Base-by-base conservation (phyloP, 1,139 yeast species). In the Lodderomyces jiufengensis region DNA sequence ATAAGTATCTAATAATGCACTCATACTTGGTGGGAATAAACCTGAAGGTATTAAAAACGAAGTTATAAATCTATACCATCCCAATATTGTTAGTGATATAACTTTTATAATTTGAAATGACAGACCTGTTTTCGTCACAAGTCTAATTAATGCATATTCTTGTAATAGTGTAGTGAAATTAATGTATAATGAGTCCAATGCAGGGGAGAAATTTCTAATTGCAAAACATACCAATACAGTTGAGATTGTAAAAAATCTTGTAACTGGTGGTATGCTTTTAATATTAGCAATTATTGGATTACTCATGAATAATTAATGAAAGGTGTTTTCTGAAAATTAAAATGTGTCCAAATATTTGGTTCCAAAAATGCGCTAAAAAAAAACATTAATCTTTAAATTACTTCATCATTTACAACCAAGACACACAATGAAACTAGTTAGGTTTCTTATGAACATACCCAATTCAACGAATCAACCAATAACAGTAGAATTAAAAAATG, bases 401-500 rank as follows among this genome's bases (percentile, higher is more conserved):
- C 24, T 3, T 18, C 6, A 2, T 10, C 24, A 22, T 6, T 24
- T 4, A 12, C n/a, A 13, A 3, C 11, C 5, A 30, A 3, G 3
- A 15, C 9, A 13, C 18, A 42, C 28, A 9, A 70, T 70, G 75
- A 70, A 70, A 59, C 53, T 70, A 40, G 75, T 70, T 21, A 71
- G 84, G 45, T 90, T 92, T 57, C 68, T 92, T 43, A 87, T 87
- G 92, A 90, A 87, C 53, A 66, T 92, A 43, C 73, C 75, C 22
- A 55, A 61, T 41, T 59, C 71, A 48, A 79, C 84, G 31, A 81
- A 80, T 44, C 97, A 90, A 61, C 80, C 90, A 31, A 92, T 92
- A 6, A 92, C 94, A 37, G 86, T 92, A 18, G 98, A 92, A 56
- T 69, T 92, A 52, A 92, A 92, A 59, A 88, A 92, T 58, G 97